Base-by-base conservation (phyloP, 1,139 yeast genomes). In the Magnusiomyces clavatus region DNA sequence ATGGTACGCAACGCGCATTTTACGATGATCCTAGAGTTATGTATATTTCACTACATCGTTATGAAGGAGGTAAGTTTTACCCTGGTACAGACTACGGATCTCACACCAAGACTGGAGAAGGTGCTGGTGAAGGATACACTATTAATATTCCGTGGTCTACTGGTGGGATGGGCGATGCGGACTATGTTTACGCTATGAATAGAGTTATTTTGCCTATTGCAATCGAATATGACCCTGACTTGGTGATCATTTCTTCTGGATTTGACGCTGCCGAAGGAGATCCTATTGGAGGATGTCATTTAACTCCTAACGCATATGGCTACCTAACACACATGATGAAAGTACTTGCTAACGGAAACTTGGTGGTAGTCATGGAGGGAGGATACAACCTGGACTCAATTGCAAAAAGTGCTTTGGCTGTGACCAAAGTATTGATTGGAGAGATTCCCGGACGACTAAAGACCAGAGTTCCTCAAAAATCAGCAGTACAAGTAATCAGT, bases 241-340 rank as follows among this genome's bases (percentile, higher is more conserved):
- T 94, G 59, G 89, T 89, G 6, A 87, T 94, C 41, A 83, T 94
- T 37, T 87, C 96, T 43, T 83, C 97, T 0, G 99, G 99, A 0
- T 92, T 92, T 64, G 99, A 92, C 71, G 98, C 98, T 24, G 99
- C 99, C 0, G 96, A 87, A 61, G 98, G 97, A 51, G 99, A 94
- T 69, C 83, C 88, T 53, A 87, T 94, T 59, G 99, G 98, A n/a
- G 96, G 94, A 42, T 92, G 97, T 67, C 95, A 87, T 66, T 95
- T 94, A 3, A 79, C 96, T 0, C 98, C 98, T 1, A 85, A 89
- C 44, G 96, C 97, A 16, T 94, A 92, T 66, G 97, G 96, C 6
- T 90, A 88, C 58, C 88, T 94, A 96, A 87, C 97, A 2, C 96
- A 89, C 63, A 77, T 83, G 83, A 74, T 94, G 59, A 90, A 89